Base-by-base conservation (phyloP, 306 rosid species). In the Quercus cerris region DNA sequence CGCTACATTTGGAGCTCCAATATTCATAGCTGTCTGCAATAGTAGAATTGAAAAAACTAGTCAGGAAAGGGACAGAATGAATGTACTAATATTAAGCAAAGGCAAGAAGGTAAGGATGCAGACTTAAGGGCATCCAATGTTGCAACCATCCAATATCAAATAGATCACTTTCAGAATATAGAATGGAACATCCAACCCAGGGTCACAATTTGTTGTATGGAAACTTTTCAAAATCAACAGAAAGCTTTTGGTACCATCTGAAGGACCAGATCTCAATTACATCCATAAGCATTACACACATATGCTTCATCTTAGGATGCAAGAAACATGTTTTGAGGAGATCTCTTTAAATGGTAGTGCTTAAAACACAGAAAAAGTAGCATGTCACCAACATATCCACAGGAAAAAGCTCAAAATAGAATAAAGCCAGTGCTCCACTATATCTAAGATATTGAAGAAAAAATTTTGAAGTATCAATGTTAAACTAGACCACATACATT, bases 11-110 rank as follows among this genome's bases (percentile, higher is more conserved):
- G 80, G 61, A 80, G 85, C 22, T 77, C 90, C 92, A 69, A 81
- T 80, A 75, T 78, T 82, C 82, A 84, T 73, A 57, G 90, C 87
- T 74, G 90, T 85, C 98, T 94, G 97, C 86, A 88, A 81, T 72
- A 80, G 75, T 61, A 78, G 62, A 79, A 82, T 44, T 11, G 28
- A 71, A 15, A 41, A 85, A 54, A 25, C 2, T 30, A 46, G 78
- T 76, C 79, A 62, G 81, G 12, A 28, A 35, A 73, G 58, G 35
- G 58, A 25, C 70, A 13, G 1, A 1, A 57, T 23, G 22, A 57
- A 58, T 8, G 11, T 27, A 35, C 12, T 41, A 3, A 79, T 27
- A 28, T 49, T 49, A 46, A 28, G 76, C 57, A 23, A 83, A 6
- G 20, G 58, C 11, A 55, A 46, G 22, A 18, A 33, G 56, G 75